Evolutionary conservation across 1,284 basidiomycete genomes (phyloP).

Genomic region (Ceraceosorus bombacis): DNA sequence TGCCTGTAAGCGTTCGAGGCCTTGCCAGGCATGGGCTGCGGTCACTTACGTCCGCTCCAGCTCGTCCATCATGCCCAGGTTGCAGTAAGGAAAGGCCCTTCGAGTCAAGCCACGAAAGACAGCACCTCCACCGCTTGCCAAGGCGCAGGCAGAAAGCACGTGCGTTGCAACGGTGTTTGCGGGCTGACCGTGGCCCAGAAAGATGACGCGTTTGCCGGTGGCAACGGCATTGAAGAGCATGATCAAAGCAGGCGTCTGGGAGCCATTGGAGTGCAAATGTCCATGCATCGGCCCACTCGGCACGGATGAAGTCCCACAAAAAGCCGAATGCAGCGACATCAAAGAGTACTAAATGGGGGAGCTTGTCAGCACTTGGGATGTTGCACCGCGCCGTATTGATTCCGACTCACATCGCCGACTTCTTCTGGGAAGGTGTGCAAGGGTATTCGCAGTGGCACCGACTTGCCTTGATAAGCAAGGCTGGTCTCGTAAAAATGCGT

Average conservation of each 20-base stretch:
- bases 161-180: slow-evolving; percentile 76
- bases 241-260: slow-evolving; percentile 83
- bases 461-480: slow-evolving; percentile 57
- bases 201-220: slow-evolving; percentile 86
- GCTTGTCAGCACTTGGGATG: neutral
- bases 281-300: slow-evolving; percentile 72
- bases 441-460: slow-evolving; percentile 33
- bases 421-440: slow-evolving; percentile 60
- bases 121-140: slow-evolving; percentile 79
- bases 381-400: no score
- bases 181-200: slow-evolving; percentile 70
- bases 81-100: slow-evolving; percentile 86
- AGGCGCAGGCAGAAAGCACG: slow-evolving; percentile 84
- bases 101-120: slow-evolving; percentile 71
- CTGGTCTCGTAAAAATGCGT: slow-evolving; percentile 85
- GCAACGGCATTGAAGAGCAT: slow-evolving; percentile 89
- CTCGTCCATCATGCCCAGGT: slow-evolving; percentile 76
- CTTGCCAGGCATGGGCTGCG: neutral
- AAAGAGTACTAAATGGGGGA: slow-evolving; percentile 67
- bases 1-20: neutral
- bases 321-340: slow-evolving; percentile 79
- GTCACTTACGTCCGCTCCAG: slow-evolving; percentile 67
- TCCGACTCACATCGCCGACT: slow-evolving; percentile 75
- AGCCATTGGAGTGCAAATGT: slow-evolving; percentile 83
- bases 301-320: slow-evolving; percentile 57